Percentiles rank a stretch among this genome's conserved stretches.
phyloP scores from a whole-genome alignment of 2,329 filamentous ascomycete genomes.

The Volutella citrinella region DNA sequence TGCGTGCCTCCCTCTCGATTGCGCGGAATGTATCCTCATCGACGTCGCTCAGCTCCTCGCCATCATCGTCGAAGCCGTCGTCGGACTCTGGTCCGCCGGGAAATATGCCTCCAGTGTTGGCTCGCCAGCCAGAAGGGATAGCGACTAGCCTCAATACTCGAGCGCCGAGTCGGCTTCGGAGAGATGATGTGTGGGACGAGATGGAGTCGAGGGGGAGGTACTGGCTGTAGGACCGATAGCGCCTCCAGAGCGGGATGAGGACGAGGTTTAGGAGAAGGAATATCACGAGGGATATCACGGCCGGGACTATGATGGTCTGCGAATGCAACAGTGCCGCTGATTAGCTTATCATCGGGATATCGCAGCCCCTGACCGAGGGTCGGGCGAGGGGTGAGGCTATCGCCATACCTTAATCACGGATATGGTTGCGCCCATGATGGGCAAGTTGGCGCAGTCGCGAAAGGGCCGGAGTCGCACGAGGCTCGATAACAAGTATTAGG shows the following conservation, averaged over 20 bases:
- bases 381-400: no score
- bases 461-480: no score
- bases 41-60: constrained; percentile 65
- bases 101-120: constrained; percentile 39
- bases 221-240: constrained; percentile 68
- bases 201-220: constrained; percentile 69
- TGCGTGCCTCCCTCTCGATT: constrained; percentile 32
- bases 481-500: no score
- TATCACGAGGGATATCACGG: constrained; percentile 65
- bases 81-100: constrained; percentile 40
- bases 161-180: constrained; percentile 48
- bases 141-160: no score
- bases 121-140: constrained; percentile 47
- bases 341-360: no score
- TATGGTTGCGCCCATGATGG: constrained; percentile 31
- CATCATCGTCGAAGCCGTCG: constrained; percentile 54
- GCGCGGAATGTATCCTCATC: constrained; percentile 45
- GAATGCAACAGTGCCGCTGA: constrained; percentile 20
- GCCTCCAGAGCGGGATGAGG: constrained; percentile 65
- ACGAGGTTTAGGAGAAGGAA: constrained; percentile 66
- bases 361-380: no score
- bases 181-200: constrained; percentile 52
- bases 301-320: constrained; percentile 69
- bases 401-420: constrained; percentile 36
- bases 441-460: neutral